Conservation (phyloP, 2,329 filamentous ascomycete species). For the Xylariaceae sp. region DNA sequence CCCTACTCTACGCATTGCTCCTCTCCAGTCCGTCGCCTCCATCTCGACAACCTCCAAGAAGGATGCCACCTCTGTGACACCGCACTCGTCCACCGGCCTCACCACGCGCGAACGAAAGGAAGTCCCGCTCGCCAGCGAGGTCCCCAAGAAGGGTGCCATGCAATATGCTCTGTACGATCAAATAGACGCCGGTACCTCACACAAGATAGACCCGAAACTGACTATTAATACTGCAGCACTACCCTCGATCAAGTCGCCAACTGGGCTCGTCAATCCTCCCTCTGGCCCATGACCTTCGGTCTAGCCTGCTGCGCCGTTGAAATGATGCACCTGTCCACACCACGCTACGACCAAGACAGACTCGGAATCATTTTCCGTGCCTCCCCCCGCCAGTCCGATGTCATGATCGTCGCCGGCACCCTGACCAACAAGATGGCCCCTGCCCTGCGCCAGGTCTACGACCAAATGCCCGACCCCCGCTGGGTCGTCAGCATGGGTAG, state of each 20-base stretch:
- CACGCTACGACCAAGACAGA: slow-evolving; percentile 84
- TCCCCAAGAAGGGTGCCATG: slow-evolving; percentile 72
- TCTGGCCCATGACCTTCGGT: slow-evolving; percentile 87
- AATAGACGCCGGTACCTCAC: too few relatives aligned
- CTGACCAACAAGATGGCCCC: slow-evolving; percentile 97
- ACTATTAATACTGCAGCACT: slow-evolving; percentile 59
- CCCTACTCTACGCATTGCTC: slow-evolving; percentile 61
- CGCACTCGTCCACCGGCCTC: slow-evolving; percentile 53
- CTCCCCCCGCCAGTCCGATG: slow-evolving; percentile 80
- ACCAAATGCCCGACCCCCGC: slow-evolving; percentile 89
- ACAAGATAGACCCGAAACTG: too few relatives aligned
- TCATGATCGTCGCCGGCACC: slow-evolving; percentile 91
- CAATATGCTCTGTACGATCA: slow-evolving; percentile 77
- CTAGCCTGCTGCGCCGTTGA: slow-evolving; percentile 86
- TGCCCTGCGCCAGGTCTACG: slow-evolving; percentile 84
- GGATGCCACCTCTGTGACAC: slow-evolving; percentile 54
- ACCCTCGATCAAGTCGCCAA: slow-evolving; percentile 76
- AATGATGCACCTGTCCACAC: slow-evolving; percentile 89
- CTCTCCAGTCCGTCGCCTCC: slow-evolving; percentile 59
- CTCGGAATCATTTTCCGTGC: slow-evolving; percentile 88
- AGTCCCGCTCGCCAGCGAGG: slow-evolving; percentile 73
- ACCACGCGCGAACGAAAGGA: slow-evolving; percentile 61
- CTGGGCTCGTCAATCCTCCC: slow-evolving; percentile 78
- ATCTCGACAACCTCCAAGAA: slow-evolving; percentile 64
- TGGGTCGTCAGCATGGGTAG: slow-evolving; percentile 84